phyloP scores from a whole-genome alignment of 176 grass and related monocot genomes.

The Sorghum bicolor region DNA sequence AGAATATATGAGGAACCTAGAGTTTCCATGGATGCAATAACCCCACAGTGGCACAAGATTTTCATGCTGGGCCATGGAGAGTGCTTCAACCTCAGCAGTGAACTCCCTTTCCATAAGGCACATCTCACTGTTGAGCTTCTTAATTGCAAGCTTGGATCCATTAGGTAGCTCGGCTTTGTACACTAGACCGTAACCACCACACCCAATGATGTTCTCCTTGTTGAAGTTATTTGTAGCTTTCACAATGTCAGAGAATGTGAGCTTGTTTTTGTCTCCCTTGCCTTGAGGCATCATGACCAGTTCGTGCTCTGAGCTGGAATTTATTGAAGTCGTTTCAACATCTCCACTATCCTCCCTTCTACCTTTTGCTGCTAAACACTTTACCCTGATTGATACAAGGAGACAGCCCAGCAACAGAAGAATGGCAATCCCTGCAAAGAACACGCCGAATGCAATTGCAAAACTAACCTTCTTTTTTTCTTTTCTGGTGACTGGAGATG shows the following conservation, averaged over 20 bases:
- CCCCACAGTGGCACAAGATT: constrained; percentile 69
- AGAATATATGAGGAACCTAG: constrained; percentile 59
- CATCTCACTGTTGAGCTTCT: constrained; percentile 52
- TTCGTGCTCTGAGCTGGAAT: background rate
- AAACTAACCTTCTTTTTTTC: background rate
- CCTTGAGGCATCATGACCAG: constrained; percentile 13
- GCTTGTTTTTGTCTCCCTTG: constrained; percentile 11
- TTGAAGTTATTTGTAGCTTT: constrained; percentile 66
- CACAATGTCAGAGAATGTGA: constrained; percentile 44
- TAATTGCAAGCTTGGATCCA: constrained; percentile 52
- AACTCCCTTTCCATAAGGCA: constrained; percentile 62
- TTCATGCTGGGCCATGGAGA: constrained; percentile 53
- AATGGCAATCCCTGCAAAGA: constrained; percentile 28
- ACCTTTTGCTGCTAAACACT: too few relatives aligned
- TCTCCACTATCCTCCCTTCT: too few relatives aligned
- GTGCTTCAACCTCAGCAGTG: constrained; percentile 51
- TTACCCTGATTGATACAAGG: too few relatives aligned
- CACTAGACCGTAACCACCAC: constrained; percentile 64
- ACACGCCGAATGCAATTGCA: constrained; percentile 37
- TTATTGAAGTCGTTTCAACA: background rate
- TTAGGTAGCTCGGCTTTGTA: constrained; percentile 58
- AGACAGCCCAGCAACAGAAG: too few relatives aligned
- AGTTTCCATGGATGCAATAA: constrained; percentile 55
- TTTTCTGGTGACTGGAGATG: too few relatives aligned
- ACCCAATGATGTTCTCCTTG: constrained; percentile 54